A percentile compares a stretch with the other conserved stretches of the same genome.
phyloP scores from a whole-genome alignment of 306 rosid genomes.

The Castanopsis chinensis region DNA sequence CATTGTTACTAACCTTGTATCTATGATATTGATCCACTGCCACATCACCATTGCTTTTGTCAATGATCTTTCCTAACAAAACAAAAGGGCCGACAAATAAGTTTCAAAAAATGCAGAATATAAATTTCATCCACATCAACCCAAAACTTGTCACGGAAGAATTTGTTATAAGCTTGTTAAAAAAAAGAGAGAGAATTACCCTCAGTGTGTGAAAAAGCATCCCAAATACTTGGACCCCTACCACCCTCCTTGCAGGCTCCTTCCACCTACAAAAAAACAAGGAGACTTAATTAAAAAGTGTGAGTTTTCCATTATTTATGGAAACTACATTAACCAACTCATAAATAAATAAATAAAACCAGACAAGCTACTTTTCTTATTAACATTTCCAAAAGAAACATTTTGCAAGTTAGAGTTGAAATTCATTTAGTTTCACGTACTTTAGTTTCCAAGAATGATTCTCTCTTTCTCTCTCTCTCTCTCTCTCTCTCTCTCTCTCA shows the following conservation, averaged over 20 bases:
- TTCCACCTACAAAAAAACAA: slow-evolving; percentile 63
- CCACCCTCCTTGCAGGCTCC: slow-evolving; percentile 80
- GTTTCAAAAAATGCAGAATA: slow-evolving; percentile 7
- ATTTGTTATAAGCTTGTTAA: not conserved
- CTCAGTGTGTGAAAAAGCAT: slow-evolving; percentile 69
- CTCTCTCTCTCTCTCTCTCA: not conserved
- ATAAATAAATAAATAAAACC: not conserved
- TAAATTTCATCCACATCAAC: not conserved
- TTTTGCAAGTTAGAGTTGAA: not conserved
- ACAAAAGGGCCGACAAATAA: slow-evolving; percentile 18
- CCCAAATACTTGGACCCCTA: slow-evolving; percentile 88
- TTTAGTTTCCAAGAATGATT: not conserved
- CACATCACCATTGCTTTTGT: slow-evolving; percentile 77
- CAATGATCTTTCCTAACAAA: slow-evolving; percentile 62
- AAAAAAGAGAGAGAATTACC: slow-evolving; percentile 34
- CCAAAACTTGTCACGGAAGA: not conserved
- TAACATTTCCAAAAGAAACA: not conserved
- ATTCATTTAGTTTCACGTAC: not conserved
- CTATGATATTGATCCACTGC: slow-evolving; percentile 93
- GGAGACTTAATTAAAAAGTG: slow-evolving; percentile 10
- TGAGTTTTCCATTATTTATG: not conserved
- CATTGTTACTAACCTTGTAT: slow-evolving; percentile 59
- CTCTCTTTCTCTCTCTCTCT: not conserved
- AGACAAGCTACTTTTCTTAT: not conserved
- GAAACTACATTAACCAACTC: slow-evolving; percentile 1